Conservation (phyloP, 257 asterid genomes). For the Gentiana dahurica region DNA sequence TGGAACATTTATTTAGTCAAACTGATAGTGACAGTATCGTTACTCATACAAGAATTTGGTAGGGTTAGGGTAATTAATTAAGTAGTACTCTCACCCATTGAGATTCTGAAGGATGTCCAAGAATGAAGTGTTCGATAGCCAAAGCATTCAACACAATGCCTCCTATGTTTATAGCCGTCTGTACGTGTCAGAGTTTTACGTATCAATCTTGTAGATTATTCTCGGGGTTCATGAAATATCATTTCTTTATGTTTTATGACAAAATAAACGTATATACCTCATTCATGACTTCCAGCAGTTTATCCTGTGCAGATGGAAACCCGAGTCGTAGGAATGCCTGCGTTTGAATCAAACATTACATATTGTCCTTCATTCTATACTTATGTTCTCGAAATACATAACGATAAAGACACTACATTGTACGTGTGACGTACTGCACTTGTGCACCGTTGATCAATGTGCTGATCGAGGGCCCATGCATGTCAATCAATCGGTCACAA, state of each 20-base stretch:
- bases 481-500: no score
- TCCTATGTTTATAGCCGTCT: constrained; percentile 72
- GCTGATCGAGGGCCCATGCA: no score
- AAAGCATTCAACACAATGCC: constrained; percentile 66
- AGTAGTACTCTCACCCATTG: constrained; percentile 39
- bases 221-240: not conserved
- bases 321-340: constrained; percentile 86
- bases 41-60: not conserved
- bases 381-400: no score
- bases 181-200: constrained; percentile 8
- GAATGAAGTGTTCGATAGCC: constrained; percentile 80
- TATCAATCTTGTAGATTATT: no score
- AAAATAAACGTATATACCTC: constrained; percentile 38
- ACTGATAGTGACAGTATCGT: no score
- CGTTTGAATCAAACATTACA: constrained; percentile 1
- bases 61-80: not conserved
- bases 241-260: not conserved
- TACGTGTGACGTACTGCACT: no score
- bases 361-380: no score
- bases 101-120: constrained; percentile 61
- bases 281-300: constrained; percentile 41
- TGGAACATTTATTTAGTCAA: no score
- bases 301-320: constrained; percentile 67
- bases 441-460: no score
- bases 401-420: no score